Percentiles rank a stretch among this genome's conserved stretches.
phyloP scores from a whole-genome alignment of 2,329 filamentous ascomycete genomes.

The Penicillium italicum region DNA sequence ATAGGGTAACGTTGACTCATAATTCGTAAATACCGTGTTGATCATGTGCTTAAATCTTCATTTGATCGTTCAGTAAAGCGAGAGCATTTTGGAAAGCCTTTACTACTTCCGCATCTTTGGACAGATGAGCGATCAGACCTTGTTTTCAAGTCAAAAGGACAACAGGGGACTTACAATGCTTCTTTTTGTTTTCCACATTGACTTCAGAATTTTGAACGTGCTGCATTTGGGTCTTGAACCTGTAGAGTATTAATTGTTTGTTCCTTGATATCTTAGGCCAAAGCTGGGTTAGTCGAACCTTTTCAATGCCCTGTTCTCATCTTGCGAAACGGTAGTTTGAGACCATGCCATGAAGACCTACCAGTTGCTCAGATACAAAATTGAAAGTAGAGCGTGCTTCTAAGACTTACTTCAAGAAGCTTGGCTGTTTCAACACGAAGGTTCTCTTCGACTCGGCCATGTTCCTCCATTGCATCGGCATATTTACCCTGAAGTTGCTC shows the following conservation, averaged over 20 bases:
- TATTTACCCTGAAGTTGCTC: conserved; percentile 69
- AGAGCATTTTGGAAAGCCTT: conserved; percentile 49
- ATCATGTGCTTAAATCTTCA: conserved; percentile 14
- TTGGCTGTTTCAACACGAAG: conserved; percentile 64
- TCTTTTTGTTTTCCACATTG: conserved; percentile 67
- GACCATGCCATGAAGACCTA: conserved; percentile 82
- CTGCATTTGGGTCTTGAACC: conserved; percentile 72
- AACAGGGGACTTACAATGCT: conserved; percentile 65
- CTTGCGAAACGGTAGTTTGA: conserved; percentile 64
- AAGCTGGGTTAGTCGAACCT: conserved; percentile 49
- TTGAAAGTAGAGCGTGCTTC: background rate
- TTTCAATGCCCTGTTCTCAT: conserved; percentile 73
- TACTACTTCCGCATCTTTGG: conserved; percentile 43
- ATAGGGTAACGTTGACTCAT: background rate
- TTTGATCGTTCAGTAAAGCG: conserved; percentile 40
- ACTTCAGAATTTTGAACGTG: conserved; percentile 73
- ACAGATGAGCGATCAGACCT: conserved; percentile 15
- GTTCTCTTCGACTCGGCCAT: conserved; percentile 61
- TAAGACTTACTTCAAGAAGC: conserved; percentile 57
- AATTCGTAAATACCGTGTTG: background rate
- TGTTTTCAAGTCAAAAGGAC: background rate
- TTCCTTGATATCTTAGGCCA: background rate
- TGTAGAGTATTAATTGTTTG: conserved; percentile 32
- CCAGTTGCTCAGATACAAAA: background rate
- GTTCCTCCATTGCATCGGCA: conserved; percentile 60